Evolutionary conservation across 495 filamentous ascomycete genomes (phyloP).

Genomic region (Annulohypoxylon moriforme): DNA sequence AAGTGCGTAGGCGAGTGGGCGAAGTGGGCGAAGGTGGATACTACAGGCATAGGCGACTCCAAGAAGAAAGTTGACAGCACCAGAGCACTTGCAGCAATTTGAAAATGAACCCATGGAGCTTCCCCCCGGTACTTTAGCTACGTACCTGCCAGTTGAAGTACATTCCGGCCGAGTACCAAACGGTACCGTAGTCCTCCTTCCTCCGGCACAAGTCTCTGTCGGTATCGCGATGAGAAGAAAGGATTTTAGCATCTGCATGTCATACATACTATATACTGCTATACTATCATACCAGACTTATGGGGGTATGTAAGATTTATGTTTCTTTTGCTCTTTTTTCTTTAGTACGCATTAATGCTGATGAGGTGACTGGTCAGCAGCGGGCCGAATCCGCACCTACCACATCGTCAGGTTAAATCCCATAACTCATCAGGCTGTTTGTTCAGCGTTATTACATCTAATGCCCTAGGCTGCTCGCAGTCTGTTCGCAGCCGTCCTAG

Average conservation of each 20-base stretch:
- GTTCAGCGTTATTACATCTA: background rate
- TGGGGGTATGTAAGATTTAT: background rate
- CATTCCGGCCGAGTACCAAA: background rate
- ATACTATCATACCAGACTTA: background rate
- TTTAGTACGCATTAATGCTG: background rate
- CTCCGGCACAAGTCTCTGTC: conserved; percentile 24
- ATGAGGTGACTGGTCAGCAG: conserved; percentile 1
- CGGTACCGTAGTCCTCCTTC: conserved; percentile 7
- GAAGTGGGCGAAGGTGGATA: background rate
- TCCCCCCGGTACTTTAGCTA: background rate
- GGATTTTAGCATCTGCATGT: conserved; percentile 38
- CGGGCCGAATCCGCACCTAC: conserved; percentile 31
- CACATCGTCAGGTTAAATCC: conserved; percentile 29
- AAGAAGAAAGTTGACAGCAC: conserved; percentile 5
- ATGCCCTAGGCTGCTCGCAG: conserved; percentile 1
- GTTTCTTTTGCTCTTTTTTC: conserved; percentile 6
- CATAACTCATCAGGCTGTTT: conserved; percentile 22
- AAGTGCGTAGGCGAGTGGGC: conserved; percentile 1
- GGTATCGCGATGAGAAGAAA: conserved; percentile 35
- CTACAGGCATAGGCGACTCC: background rate
- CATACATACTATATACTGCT: conserved; percentile 14
- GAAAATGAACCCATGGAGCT: background rate
- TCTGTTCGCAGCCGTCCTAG: background rate
- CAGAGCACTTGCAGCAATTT: conserved; percentile 6
- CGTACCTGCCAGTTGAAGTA: background rate